Percentiles rank a stretch among this genome's conserved stretches.
phyloP scores from a whole-genome alignment of 1,139 yeast species.

The Debaryomycetaceae sp. region DNA sequence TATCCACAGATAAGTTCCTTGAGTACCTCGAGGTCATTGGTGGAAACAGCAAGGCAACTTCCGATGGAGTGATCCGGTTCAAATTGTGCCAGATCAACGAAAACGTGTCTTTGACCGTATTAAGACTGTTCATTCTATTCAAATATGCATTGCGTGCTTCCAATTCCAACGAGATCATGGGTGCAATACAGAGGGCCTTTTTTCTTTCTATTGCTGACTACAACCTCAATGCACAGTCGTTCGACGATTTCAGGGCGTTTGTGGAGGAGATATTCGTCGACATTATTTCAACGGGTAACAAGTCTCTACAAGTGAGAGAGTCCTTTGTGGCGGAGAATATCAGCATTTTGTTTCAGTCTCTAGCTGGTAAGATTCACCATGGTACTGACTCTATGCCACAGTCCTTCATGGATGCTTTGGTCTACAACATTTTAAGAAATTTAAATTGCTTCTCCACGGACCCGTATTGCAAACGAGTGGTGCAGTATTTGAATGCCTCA shows the following conservation, averaged over 20 bases:
- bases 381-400: background rate
- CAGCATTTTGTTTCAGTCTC: background rate
- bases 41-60: slow-evolving; percentile 1
- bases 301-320: background rate
- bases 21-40: slow-evolving; percentile 4
- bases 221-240: slow-evolving; percentile 2
- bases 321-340: background rate
- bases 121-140: slow-evolving; percentile 11
- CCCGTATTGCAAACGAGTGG: background rate
- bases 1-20: slow-evolving; percentile 3
- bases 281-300: background rate
- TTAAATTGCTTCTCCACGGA: background rate
- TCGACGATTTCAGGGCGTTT: background rate
- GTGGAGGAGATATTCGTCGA: background rate
- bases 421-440: background rate
- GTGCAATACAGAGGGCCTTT: slow-evolving; percentile 3
- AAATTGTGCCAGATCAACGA: slow-evolving; percentile 10
- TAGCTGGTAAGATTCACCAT: background rate
- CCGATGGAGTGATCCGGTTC: slow-evolving; percentile 3
- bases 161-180: slow-evolving; percentile 1
- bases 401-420: background rate
- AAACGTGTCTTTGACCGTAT: slow-evolving; percentile 7
- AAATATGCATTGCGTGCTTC: slow-evolving; percentile 1
- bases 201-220: slow-evolving; percentile 5
- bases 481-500: background rate